Percentiles rank a stretch among this genome's conserved stretches.
These are phyloP conservation scores for Colletotrichum chrysophilum DNA, from an alignment of 2,329 filamentous ascomycete species.

Conservation along the genomic window DNA sequence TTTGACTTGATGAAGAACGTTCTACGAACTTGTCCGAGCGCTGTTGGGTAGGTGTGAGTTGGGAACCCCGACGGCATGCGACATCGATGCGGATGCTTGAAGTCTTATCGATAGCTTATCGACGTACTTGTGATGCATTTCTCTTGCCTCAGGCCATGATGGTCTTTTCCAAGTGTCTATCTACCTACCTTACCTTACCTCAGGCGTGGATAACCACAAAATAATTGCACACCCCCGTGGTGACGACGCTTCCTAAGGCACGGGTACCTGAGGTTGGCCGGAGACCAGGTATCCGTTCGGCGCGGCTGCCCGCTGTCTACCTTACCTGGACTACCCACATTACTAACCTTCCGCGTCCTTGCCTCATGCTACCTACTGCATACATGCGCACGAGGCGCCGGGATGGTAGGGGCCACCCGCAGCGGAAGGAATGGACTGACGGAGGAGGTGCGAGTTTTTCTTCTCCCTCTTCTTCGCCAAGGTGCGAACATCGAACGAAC, in stretches of 20 bases:
- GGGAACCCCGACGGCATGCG: background rate
- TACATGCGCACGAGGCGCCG: background rate
- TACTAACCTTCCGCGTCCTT: background rate
- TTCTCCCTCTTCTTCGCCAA: background rate
- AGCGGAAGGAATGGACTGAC: background rate
- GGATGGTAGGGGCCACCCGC: background rate
- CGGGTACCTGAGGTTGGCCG: background rate
- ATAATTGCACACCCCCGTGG: background rate
- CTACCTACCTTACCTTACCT: background rate
- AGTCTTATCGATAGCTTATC: constrained; percentile 20
- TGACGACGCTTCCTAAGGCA: background rate
- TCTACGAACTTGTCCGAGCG: background rate
- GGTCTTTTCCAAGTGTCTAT: background rate
- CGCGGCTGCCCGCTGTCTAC: background rate
- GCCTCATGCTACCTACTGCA: background rate
- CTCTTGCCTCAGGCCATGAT: constrained; percentile 13
- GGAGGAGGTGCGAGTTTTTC: background rate
- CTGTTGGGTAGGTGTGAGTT: background rate
- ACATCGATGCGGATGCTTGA: background rate
- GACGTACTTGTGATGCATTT: background rate
- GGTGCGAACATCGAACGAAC: background rate
- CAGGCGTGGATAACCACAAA: background rate
- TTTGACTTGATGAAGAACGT: background rate
- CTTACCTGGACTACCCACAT: background rate
- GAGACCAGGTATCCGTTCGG: background rate